Percentiles rank a stretch among this genome's conserved stretches.
phyloP scores from a whole-genome alignment of 1,139 yeast species.

The Kodamaea sp. region DNA sequence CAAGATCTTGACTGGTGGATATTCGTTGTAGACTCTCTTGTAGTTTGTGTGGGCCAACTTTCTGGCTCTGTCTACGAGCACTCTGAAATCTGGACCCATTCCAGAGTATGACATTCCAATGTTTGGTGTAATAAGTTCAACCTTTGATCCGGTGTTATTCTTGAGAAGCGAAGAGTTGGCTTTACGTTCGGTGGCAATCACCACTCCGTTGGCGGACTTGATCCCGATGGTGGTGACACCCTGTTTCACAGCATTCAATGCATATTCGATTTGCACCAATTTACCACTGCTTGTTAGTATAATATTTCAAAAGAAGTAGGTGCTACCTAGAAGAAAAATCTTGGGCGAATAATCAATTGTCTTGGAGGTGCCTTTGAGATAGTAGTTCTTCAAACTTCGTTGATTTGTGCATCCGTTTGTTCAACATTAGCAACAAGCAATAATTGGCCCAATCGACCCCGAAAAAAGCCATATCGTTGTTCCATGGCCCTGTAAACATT shows the following conservation, averaged over 20 bases:
- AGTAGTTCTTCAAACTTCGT: too few species aligned
- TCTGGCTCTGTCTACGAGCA: constrained; percentile 89
- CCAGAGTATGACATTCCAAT: constrained; percentile 97
- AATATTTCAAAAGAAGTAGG: too few species aligned
- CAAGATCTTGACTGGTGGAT: constrained; percentile 93
- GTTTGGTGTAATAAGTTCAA: constrained; percentile 86
- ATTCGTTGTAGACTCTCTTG: constrained; percentile 90
- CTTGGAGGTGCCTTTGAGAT: too few species aligned
- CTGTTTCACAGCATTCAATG: constrained; percentile 94
- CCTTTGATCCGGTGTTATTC: constrained; percentile 73
- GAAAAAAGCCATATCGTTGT: too few species aligned
- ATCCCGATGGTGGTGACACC: constrained; percentile 98
- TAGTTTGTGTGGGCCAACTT: constrained; percentile 91
- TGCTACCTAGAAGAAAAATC: too few species aligned
- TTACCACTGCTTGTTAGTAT: too few species aligned
- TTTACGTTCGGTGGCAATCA: constrained; percentile 94
- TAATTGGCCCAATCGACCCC: too few species aligned
- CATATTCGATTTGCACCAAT: constrained; percentile 96
- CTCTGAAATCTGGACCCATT: constrained; percentile 98
- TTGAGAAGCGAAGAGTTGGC: constrained; percentile 77
- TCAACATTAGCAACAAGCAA: too few species aligned
- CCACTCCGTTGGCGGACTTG: constrained; percentile 94
- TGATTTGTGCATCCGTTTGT: too few species aligned
- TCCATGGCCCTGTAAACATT: too few species aligned
- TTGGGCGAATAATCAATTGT: too few species aligned